Percentiles rank a stretch among this genome's conserved stretches.
Evolutionary conservation across 495 filamentous ascomycete genomes (phyloP).

Genomic region (Neurospora tetraspora): DNA sequence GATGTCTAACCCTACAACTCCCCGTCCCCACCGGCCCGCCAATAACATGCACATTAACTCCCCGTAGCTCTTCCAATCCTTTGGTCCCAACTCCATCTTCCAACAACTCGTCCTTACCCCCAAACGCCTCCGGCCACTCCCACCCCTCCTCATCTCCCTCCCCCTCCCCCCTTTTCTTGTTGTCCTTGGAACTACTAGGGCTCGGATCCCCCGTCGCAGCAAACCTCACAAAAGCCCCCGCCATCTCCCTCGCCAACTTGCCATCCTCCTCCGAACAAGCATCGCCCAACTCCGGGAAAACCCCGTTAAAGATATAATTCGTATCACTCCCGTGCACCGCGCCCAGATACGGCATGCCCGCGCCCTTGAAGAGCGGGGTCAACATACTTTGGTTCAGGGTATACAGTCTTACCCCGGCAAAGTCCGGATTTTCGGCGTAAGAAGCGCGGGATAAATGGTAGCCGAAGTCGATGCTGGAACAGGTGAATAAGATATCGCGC

Average conservation of each 20-base stretch:
- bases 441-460: conserved; percentile 10
- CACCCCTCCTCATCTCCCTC: background rate
- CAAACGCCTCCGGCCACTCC: conserved; percentile 12
- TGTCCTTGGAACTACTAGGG: background rate
- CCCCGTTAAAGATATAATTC: conserved; percentile 22
- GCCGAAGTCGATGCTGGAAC: conserved; percentile 21
- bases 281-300: conserved; percentile 14
- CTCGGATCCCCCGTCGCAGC: conserved; percentile 10
- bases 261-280: conserved; percentile 5
- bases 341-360: conserved; percentile 21
- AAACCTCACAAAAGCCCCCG: conserved; percentile 9
- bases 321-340: conserved; percentile 19
- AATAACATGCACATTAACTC: conserved; percentile 7
- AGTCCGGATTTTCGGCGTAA: background rate
- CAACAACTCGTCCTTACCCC: background rate
- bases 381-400: conserved; percentile 23
- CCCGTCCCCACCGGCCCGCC: conserved; percentile 14
- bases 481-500: conserved; percentile 23
- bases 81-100: background rate
- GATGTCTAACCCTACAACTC: background rate
- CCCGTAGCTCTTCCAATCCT: background rate
- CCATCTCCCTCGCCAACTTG: conserved; percentile 8
- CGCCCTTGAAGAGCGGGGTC: conserved; percentile 6
- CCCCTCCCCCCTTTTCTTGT: background rate
- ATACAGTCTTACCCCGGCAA: conserved; percentile 13